These are phyloP conservation scores for Angomonas desouzai DNA, from an alignment of 208 protist species.

Conservation along the genomic window DNA sequence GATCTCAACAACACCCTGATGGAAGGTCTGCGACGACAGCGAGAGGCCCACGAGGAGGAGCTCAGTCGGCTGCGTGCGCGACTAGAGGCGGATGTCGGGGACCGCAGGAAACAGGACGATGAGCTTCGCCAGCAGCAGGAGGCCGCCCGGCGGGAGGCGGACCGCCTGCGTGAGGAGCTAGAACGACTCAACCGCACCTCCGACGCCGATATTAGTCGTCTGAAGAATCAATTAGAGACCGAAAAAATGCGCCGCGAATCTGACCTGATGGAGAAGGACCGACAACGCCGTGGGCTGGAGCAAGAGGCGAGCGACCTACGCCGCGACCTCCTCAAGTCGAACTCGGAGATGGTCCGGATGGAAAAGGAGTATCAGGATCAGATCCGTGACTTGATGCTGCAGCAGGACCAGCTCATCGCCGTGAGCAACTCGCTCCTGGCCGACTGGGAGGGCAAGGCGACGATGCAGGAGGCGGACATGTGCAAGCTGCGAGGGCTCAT, in stretches of 20 bases:
- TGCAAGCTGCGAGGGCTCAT: slow-evolving; percentile 52
- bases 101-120: slow-evolving; percentile 37
- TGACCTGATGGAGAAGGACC: slow-evolving; percentile 64
- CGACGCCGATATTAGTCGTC: slow-evolving; percentile 34
- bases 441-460: slow-evolving; percentile 65
- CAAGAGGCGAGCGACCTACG: slow-evolving; percentile 41
- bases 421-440: slow-evolving; percentile 49
- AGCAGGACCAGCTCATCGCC: slow-evolving; percentile 55
- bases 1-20: slow-evolving; percentile 22
- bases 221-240: slow-evolving; percentile 43
- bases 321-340: slow-evolving; percentile 29
- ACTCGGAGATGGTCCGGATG: slow-evolving; percentile 35
- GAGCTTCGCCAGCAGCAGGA: slow-evolving; percentile 42
- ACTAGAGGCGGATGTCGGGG: slow-evolving; percentile 22
- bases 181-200: slow-evolving; percentile 25
- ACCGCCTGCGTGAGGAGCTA: slow-evolving; percentile 36
- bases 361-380: slow-evolving; percentile 63
- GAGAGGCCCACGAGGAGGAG: slow-evolving; percentile 39
- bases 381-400: slow-evolving; percentile 44
- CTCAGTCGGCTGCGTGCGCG: slow-evolving; percentile 36
- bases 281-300: slow-evolving; percentile 41
- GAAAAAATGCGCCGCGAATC: slow-evolving; percentile 34
- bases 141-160: slow-evolving; percentile 35
- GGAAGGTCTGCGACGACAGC: slow-evolving; percentile 27
- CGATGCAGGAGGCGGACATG: slow-evolving; percentile 44